Percentiles rank a stretch among this genome's conserved stretches.
Evolutionary conservation across 1,284 basidiomycete genomes (phyloP).

Genomic region (Amylostereum areolatum): DNA sequence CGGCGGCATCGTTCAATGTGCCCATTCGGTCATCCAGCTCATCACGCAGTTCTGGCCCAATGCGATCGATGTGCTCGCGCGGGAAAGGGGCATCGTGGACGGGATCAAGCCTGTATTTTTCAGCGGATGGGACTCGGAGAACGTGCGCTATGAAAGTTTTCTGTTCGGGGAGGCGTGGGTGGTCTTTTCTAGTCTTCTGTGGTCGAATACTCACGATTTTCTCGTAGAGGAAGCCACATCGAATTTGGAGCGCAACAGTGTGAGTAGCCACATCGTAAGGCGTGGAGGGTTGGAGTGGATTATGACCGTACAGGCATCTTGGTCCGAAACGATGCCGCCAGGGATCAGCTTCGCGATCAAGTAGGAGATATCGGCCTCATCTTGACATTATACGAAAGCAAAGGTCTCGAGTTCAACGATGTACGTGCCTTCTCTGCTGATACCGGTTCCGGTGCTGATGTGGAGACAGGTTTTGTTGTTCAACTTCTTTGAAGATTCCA

Average conservation of each 20-base stretch:
- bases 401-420: conserved; percentile 71
- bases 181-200: not conserved
- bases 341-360: conserved; percentile 40
- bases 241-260: conserved; percentile 70
- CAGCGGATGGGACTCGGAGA: conserved; percentile 45
- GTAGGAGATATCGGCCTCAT: conserved; percentile 59
- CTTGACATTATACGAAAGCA: conserved; percentile 70
- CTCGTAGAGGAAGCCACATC: conserved; percentile 39
- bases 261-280: conserved; percentile 18
- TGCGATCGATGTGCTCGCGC: conserved; percentile 54
- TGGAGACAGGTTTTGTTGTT: conserved; percentile 55
- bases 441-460: no score
- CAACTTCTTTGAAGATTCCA: conserved; percentile 21
- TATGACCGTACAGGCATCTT: conserved; percentile 47
- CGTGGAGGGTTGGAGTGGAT: not conserved
- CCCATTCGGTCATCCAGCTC: conserved; percentile 56
- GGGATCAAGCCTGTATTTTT: conserved; percentile 60
- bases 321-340: conserved; percentile 54
- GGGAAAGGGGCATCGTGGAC: conserved; percentile 54
- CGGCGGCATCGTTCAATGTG: conserved; percentile 59
- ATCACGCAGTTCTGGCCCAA: conserved; percentile 60
- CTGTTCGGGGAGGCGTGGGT: conserved; percentile 43
- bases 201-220: not conserved
- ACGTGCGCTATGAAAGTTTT: conserved; percentile 51
- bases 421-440: conserved; percentile 25